Conservation (phyloP, 2,329 filamentous ascomycete genomes). For the Westerdykella aurantiaca region DNA sequence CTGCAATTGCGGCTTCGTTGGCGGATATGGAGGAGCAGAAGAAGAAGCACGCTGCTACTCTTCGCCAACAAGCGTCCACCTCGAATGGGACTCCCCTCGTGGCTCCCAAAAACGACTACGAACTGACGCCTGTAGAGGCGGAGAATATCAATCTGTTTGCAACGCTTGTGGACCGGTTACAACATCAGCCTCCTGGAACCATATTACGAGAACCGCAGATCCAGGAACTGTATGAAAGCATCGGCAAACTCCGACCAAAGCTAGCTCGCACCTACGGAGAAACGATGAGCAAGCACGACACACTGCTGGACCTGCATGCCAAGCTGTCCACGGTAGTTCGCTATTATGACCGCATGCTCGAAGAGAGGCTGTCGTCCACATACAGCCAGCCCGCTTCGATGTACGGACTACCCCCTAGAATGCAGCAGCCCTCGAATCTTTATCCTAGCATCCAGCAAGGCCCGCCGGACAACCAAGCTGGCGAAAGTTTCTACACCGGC, state of each 20-base stretch:
- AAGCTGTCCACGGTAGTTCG: conserved; percentile 94
- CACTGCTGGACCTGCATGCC: conserved; percentile 84
- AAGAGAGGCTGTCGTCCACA: conserved; percentile 87
- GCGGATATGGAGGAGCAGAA: conserved; percentile 99
- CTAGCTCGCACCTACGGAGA: conserved; percentile 93
- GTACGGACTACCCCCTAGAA: conserved; percentile 32
- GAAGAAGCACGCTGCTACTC: conserved; percentile 73
- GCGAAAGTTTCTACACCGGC: conserved; percentile 78
- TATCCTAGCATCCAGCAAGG: conserved; percentile 61
- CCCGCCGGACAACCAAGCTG: conserved; percentile 42
- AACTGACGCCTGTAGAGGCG: conserved; percentile 85
- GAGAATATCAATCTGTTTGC: conserved; percentile 97
- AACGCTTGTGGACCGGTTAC: conserved; percentile 86
- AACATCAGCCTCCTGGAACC: conserved; percentile 91
- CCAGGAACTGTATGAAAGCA: conserved; percentile 95
- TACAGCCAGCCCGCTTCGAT: conserved; percentile 67
- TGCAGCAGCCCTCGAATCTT: conserved; percentile 48
- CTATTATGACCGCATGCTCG: conserved; percentile 97
- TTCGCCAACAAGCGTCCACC: conserved; percentile 70
- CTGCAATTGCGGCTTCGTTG: conserved; percentile 89
- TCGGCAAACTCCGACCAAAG: conserved; percentile 87
- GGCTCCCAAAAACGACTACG: conserved; percentile 85
- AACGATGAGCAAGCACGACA: conserved; percentile 99
- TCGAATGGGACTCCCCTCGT: conserved; percentile 47
- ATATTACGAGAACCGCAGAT: conserved; percentile 97